Conservation (phyloP, 108 stramenopile genomes). For the Skeletonema costatum region DNA sequence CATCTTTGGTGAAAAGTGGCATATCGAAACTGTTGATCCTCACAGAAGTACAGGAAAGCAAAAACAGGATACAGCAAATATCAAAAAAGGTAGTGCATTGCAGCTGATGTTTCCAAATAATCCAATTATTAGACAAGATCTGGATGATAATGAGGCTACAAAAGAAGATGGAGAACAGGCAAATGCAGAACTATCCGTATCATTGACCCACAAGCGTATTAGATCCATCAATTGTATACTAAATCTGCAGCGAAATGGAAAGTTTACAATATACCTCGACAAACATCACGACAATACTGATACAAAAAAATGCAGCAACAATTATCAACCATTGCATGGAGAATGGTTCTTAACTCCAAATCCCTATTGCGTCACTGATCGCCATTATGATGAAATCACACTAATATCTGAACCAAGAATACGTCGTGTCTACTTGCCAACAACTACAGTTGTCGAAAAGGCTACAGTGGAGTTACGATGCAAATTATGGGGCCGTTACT, state of each 20-base stretch:
- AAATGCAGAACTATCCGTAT: neutral
- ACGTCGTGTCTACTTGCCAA: conserved; percentile 10
- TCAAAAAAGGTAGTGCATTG: conserved; percentile 23
- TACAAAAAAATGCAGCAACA: conserved; percentile 3
- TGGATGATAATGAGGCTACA: neutral
- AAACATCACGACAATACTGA: neutral
- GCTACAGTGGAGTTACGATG: conserved; percentile 43
- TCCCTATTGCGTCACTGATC: conserved; percentile 86
- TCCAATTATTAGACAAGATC: neutral
- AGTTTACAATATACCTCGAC: conserved; percentile 26
- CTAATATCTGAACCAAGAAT: conserved; percentile 63
- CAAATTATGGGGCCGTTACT: conserved; percentile 43
- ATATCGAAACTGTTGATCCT: conserved; percentile 8
- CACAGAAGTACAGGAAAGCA: neutral
- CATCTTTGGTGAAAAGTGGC: conserved; percentile 35
- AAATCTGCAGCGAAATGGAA: conserved; percentile 40
- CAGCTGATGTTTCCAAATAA: conserved; percentile 34
- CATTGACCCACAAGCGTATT: conserved; percentile 9
- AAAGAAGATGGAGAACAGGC: neutral
- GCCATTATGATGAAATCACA: conserved; percentile 67
- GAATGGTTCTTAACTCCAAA: conserved; percentile 68
- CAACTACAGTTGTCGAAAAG: conserved; percentile 18
- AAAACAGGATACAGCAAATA: neutral
- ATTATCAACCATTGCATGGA: conserved; percentile 49
- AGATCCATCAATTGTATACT: conserved; percentile 35